Conservation (phyloP, 306 rosid genomes). For the Cucurbita maxima region DNA sequence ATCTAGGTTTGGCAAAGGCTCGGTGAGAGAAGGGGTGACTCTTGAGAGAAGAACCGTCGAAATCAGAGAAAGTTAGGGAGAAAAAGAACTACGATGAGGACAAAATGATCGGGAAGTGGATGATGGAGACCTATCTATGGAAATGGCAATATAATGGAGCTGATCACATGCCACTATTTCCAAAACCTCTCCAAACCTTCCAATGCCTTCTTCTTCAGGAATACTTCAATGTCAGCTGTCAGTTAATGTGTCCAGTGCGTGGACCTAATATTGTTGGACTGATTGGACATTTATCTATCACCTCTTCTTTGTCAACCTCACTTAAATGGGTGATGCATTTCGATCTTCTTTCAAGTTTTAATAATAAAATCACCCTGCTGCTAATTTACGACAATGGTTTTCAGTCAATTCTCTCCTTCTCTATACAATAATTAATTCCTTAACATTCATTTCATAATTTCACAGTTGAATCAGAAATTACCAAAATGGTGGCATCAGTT, state of each 20-base stretch:
- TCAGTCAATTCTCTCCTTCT: no score
- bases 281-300: no score
- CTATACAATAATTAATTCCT: no score
- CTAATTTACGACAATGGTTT: no score
- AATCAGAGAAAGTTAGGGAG: no score
- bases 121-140: background rate
- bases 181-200: slow-evolving; percentile 16
- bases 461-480: no score
- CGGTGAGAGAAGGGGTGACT: background rate
- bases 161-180: slow-evolving; percentile 31
- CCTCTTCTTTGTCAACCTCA: no score
- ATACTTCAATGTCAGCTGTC: background rate
- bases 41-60: background rate
- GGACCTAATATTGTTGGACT: no score
- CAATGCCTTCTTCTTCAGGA: slow-evolving; percentile 23
- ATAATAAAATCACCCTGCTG: no score
- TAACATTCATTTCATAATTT: no score
- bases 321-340: background rate
- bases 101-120: slow-evolving; percentile 6
- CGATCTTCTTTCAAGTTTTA: background rate
- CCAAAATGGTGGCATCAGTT: no score
- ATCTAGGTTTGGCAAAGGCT: background rate
- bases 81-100: background rate
- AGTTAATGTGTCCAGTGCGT: no score
- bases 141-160: slow-evolving; percentile 13